Percentiles rank a stretch among this genome's conserved stretches.
These are phyloP conservation scores for Dendrocalamus latiflorus DNA, from an alignment of 202 grass and related monocot genomes.

Conservation along the genomic window DNA sequence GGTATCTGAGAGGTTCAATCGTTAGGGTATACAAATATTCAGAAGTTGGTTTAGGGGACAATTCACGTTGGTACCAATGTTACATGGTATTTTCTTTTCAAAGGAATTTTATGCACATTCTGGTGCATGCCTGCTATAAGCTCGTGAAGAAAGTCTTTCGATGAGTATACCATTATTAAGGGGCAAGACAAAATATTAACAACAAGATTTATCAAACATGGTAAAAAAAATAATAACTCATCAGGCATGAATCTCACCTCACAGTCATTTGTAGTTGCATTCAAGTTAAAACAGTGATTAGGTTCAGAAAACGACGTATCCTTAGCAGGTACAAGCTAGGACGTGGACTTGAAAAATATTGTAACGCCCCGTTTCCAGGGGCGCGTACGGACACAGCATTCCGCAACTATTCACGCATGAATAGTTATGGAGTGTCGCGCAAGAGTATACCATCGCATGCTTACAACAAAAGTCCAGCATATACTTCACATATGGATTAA, in stretches of 20 bases:
- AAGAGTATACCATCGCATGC: too few relatives aligned
- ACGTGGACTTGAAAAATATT: too few relatives aligned
- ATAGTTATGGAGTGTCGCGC: too few relatives aligned
- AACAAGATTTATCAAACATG: neutral
- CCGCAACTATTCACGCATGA: too few relatives aligned
- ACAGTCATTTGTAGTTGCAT: conserved; percentile 52
- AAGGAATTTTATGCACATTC: neutral
- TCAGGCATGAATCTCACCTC: conserved; percentile 52
- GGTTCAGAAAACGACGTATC: too few relatives aligned
- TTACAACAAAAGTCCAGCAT: too few relatives aligned
- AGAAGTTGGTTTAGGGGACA: neutral
- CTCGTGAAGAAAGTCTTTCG: neutral
- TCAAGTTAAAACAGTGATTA: conserved; percentile 86
- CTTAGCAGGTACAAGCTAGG: too few relatives aligned
- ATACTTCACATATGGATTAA: too few relatives aligned
- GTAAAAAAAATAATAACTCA: neutral
- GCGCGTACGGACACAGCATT: too few relatives aligned
- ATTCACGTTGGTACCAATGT: neutral
- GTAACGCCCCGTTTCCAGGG: too few relatives aligned
- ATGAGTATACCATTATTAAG: neutral
- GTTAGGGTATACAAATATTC: neutral
- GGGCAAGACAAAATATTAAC: neutral
- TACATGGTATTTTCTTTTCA: neutral
- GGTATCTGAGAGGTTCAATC: neutral
- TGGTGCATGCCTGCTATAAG: neutral